phyloP scores from a whole-genome alignment of 1,284 basidiomycete species.

The Golubevia sp. region DNA sequence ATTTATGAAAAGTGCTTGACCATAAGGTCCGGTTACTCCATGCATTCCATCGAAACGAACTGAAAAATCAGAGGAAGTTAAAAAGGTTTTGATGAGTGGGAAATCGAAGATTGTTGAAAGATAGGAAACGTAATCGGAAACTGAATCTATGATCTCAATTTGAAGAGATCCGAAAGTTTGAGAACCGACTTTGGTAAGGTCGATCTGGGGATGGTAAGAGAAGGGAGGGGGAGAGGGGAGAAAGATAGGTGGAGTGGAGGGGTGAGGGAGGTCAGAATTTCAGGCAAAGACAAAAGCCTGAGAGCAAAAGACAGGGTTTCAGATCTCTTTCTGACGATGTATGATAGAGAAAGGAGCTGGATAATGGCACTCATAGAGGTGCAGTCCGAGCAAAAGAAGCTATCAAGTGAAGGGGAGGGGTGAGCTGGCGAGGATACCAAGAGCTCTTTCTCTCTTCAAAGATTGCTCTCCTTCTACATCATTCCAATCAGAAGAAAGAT shows the following conservation, averaged over 20 bases:
- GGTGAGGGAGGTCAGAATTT: not conserved
- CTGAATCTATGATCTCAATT: slow-evolving; percentile 92
- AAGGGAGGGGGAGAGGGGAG: slow-evolving; percentile 2
- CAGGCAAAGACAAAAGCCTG: not conserved
- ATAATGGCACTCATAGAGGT: no score
- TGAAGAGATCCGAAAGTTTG: slow-evolving; percentile 79
- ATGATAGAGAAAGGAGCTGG: no score
- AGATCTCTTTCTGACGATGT: no score
- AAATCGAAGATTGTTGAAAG: slow-evolving; percentile 94
- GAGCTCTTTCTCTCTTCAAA: no score
- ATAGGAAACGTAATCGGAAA: slow-evolving; percentile 83
- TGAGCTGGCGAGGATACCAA: no score
- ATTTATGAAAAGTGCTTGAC: slow-evolving; percentile 82
- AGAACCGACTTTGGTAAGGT: slow-evolving; percentile 82
- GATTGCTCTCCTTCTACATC: no score
- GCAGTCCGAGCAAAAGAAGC: no score
- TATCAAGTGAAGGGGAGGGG: no score
- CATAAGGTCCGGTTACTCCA: slow-evolving; percentile 97
- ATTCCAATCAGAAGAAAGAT: no score
- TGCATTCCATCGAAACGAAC: slow-evolving; percentile 95
- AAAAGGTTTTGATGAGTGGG: slow-evolving; percentile 85
- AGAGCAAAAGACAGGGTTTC: no score
- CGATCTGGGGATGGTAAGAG: slow-evolving; percentile 67
- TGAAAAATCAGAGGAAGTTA: slow-evolving; percentile 72
- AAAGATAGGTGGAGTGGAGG: not conserved